Evolutionary conservation across 2,329 filamentous ascomycete genomes (phyloP).

Genomic region (Colletotrichum truncatum): DNA sequence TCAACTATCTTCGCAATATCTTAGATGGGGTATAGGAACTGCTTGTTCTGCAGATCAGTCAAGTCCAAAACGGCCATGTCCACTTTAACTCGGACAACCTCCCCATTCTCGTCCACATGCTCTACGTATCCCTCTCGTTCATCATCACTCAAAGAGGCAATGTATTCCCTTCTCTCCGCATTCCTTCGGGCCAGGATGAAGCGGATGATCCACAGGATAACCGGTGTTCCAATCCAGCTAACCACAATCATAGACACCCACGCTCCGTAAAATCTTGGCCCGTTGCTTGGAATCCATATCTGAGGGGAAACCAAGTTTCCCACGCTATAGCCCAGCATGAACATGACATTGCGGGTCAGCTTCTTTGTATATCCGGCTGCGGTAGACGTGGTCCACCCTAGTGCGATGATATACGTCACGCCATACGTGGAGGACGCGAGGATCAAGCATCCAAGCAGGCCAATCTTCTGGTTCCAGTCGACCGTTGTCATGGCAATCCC

Average conservation of each 20-base stretch:
- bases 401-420: constrained; percentile 45
- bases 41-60: constrained; percentile 49
- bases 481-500: constrained; percentile 43
- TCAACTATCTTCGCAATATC: background rate
- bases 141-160: constrained; percentile 34
- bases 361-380: constrained; percentile 53
- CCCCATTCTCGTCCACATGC: constrained; percentile 42
- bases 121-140: constrained; percentile 36
- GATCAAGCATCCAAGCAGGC: constrained; percentile 41
- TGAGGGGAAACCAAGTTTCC: constrained; percentile 48
- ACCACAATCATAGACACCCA: constrained; percentile 42
- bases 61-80: constrained; percentile 47
- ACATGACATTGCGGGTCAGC: constrained; percentile 49
- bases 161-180: constrained; percentile 39
- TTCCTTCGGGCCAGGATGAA: constrained; percentile 43
- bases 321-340: constrained; percentile 46
- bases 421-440: constrained; percentile 41
- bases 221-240: constrained; percentile 46
- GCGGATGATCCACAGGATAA: constrained; percentile 43
- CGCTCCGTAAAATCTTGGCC: constrained; percentile 42
- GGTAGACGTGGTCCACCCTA: constrained; percentile 48
- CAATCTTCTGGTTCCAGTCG: constrained; percentile 39
- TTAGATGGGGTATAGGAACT: constrained; percentile 44
- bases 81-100: constrained; percentile 40
- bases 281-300: constrained; percentile 40